Evolutionary conservation across 2,329 filamentous ascomycete species (phyloP).

Genomic region (Leptographium lundbergii): DNA sequence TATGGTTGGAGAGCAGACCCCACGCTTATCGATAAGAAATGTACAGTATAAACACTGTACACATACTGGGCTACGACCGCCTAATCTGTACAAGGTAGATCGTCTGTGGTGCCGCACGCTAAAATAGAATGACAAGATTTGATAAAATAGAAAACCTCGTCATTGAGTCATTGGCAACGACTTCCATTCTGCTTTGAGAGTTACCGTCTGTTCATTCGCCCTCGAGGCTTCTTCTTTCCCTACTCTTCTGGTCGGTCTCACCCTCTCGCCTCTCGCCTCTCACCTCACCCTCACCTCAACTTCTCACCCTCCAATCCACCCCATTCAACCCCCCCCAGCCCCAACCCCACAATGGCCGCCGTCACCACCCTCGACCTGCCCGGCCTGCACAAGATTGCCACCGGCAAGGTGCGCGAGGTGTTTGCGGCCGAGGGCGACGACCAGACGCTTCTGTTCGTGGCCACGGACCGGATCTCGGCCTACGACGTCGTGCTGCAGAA

Average conservation of each 20-base stretch:
- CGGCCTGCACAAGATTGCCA: slow-evolving; percentile 19
- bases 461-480: slow-evolving; percentile 76
- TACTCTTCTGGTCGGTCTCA: no score
- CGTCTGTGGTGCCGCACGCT: no score
- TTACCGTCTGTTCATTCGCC: no score
- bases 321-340: no score
- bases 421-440: slow-evolving; percentile 12
- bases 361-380: slow-evolving; percentile 18
- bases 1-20: no score
- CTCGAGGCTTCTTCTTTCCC: background rate
- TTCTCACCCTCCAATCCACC: background rate
- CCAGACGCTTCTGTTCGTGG: slow-evolving; percentile 19
- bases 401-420: slow-evolving; percentile 20
- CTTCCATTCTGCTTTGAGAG: background rate
- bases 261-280: background rate
- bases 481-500: slow-evolving; percentile 88
- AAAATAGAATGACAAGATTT: background rate
- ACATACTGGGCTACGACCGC: no score
- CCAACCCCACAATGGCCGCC: slow-evolving; percentile 5
- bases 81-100: no score
- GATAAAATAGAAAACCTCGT: background rate
- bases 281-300: background rate
- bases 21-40: no score
- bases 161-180: no score
- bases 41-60: no score